These are phyloP conservation scores for Mytilinidion resinicola DNA, from an alignment of 495 filamentous ascomycete species.

Conservation along the genomic window DNA sequence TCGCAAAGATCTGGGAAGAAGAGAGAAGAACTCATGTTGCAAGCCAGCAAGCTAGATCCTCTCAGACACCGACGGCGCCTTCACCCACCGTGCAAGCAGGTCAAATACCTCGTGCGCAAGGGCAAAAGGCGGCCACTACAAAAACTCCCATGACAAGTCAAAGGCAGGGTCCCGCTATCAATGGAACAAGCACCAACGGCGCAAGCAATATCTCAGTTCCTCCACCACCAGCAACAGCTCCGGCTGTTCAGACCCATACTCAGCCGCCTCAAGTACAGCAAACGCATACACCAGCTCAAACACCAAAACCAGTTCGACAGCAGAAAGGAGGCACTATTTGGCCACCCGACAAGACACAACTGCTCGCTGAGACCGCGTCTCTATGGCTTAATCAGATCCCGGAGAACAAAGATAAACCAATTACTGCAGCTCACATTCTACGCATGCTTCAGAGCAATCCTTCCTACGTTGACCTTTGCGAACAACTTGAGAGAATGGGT, in stretches of 20 bases:
- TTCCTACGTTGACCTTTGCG: constrained; percentile 46
- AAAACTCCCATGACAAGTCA: too few relatives aligned
- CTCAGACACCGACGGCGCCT: too few relatives aligned
- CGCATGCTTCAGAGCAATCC: constrained; percentile 44
- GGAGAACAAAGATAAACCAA: constrained; percentile 25
- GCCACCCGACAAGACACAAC: constrained; percentile 34
- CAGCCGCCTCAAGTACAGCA: not conserved
- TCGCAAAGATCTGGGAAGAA: constrained; percentile 38
- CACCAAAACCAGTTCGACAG: not conserved
- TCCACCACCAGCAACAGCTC: too few relatives aligned
- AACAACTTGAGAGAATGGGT: constrained; percentile 41
- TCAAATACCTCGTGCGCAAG: not conserved
- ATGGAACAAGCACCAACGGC: too few relatives aligned
- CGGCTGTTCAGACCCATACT: too few relatives aligned
- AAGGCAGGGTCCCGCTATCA: too few relatives aligned
- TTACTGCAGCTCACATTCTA: constrained; percentile 32
- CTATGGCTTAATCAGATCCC: constrained; percentile 27
- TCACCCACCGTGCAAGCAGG: constrained; percentile 4
- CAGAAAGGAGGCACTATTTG: constrained; percentile 31
- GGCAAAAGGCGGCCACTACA: not conserved
- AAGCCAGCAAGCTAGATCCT: not conserved
- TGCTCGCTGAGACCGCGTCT: constrained; percentile 29
- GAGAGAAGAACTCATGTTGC: constrained; percentile 27
- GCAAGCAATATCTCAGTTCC: too few relatives aligned
- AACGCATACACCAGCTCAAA: constrained; percentile 1